phyloP scores from a whole-genome alignment of 2,329 filamentous ascomycete genomes.

The Alternaria dauci region DNA sequence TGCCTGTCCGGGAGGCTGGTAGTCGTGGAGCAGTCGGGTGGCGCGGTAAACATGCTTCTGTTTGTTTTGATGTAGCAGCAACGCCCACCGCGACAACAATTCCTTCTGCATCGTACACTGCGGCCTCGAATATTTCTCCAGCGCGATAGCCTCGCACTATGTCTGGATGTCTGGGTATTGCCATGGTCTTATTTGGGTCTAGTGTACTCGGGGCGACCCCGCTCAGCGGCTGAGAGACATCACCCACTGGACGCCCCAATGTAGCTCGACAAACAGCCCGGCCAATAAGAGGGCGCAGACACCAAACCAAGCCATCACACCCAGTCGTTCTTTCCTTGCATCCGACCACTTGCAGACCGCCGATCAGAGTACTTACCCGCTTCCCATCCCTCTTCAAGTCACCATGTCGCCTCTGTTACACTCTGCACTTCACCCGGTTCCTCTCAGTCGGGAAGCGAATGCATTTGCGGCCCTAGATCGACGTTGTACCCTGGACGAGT shows the following conservation, averaged over 20 bases:
- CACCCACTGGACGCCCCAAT: conserved; percentile 43
- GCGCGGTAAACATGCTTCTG: conserved; percentile 26
- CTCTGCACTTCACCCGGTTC: conserved; percentile 32
- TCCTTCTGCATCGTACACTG: not conserved
- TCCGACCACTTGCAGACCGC: conserved; percentile 41
- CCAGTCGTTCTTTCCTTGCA: conserved; percentile 24
- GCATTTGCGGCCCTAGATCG: conserved; percentile 23
- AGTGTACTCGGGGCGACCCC: conserved; percentile 35
- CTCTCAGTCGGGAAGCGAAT: conserved; percentile 31
- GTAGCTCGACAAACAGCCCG: conserved; percentile 32
- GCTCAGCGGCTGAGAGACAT: conserved; percentile 43
- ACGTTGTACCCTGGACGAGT: conserved; percentile 17
- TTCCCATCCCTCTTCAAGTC: conserved; percentile 32
- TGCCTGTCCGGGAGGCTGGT: conserved; percentile 12
- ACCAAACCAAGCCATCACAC: conserved; percentile 34
- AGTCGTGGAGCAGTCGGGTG: conserved; percentile 12
- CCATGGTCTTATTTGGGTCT: conserved; percentile 10
- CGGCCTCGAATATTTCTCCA: not conserved
- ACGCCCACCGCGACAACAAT: not conserved
- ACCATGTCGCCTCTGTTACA: conserved; percentile 40
- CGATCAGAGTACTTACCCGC: conserved; percentile 32
- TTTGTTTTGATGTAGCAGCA: not conserved
- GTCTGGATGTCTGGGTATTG: conserved; percentile 13
- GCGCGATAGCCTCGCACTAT: conserved; percentile 3
- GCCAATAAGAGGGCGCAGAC: conserved; percentile 40